phyloP scores from a whole-genome alignment of 2,329 filamentous ascomycete species.

The Calycina marina region DNA sequence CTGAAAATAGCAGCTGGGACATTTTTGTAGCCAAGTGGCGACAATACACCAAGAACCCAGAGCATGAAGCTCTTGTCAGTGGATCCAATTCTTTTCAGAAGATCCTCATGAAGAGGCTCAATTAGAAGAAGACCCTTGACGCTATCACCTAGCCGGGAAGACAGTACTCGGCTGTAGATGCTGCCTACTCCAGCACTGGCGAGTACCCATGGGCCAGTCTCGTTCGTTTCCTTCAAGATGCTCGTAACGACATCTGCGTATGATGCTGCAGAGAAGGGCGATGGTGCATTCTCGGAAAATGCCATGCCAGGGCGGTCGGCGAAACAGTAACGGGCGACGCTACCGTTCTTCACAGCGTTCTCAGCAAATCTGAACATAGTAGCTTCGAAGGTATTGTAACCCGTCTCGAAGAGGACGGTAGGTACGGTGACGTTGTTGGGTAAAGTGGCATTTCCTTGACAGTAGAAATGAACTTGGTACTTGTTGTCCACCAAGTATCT shows the following conservation, averaged over 20 bases:
- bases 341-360: conserved; percentile 60
- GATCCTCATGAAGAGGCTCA: conserved; percentile 79
- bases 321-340: conserved; percentile 83
- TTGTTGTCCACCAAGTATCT: conserved; percentile 73
- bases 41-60: conserved; percentile 76
- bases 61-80: conserved; percentile 65
- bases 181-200: conserved; percentile 77
- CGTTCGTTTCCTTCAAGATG: conserved; percentile 64
- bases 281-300: conserved; percentile 85
- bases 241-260: conserved; percentile 81
- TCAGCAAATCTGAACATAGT: conserved; percentile 71
- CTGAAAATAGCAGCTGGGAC: conserved; percentile 69
- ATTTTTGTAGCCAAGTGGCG: conserved; percentile 73
- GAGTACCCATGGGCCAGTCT: conserved; percentile 79
- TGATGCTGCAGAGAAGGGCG: conserved; percentile 85
- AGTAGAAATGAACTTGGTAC: conserved; percentile 78
- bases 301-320: conserved; percentile 83
- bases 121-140: conserved; percentile 72
- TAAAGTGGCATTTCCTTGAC: conserved; percentile 56
- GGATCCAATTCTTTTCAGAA: conserved; percentile 52
- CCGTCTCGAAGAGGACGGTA: conserved; percentile 76
- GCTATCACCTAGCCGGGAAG: conserved; percentile 61
- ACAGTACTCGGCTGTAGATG: conserved; percentile 83
- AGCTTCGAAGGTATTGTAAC: conserved; percentile 64
- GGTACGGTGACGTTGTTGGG: conserved; percentile 42